These are phyloP conservation scores for Oxytropis ochrocephala DNA, from an alignment of 306 rosid species.

Conservation along the genomic window DNA sequence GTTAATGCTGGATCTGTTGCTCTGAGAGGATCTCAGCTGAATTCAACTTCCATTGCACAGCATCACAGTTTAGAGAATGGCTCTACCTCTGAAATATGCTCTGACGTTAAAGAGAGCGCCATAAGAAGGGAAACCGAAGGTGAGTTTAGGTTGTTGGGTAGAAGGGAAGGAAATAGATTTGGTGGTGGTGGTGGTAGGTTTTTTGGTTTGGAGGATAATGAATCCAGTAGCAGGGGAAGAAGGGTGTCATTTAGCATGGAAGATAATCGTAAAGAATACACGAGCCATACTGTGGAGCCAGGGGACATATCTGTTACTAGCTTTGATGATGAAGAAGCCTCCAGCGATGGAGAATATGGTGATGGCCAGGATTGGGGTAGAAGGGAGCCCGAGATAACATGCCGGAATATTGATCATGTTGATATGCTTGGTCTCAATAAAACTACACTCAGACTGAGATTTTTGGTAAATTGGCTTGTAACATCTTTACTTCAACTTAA, in stretches of 20 bases:
- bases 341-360: conserved; percentile 75
- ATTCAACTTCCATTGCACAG: conserved; percentile 33
- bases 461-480: conserved; percentile 91
- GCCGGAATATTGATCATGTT: conserved; percentile 75
- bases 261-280: conserved; percentile 53
- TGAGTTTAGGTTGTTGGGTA: conserved; percentile 78
- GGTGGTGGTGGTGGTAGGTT: conserved; percentile 68
- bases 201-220: conserved; percentile 73
- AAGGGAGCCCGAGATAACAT: conserved; percentile 73
- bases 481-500: conserved; percentile 79
- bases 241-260: conserved; percentile 83
- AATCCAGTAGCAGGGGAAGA: conserved; percentile 52
- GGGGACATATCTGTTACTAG: conserved; percentile 63
- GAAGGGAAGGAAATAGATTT: conserved; percentile 65
- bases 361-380: conserved; percentile 52
- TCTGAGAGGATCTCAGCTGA: conserved; percentile 35
- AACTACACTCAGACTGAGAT: conserved; percentile 77
- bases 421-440: conserved; percentile 87
- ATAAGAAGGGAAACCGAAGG: conserved; percentile 98
- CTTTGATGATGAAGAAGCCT: conserved; percentile 66
- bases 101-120: conserved; percentile 78
- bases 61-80: conserved; percentile 53
- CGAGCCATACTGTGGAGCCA: conserved; percentile 36
- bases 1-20: background rate
- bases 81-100: conserved; percentile 38